Evolutionary conservation across 2,329 filamentous ascomycete genomes (phyloP).

Genomic region (Colletotrichum sublineola): DNA sequence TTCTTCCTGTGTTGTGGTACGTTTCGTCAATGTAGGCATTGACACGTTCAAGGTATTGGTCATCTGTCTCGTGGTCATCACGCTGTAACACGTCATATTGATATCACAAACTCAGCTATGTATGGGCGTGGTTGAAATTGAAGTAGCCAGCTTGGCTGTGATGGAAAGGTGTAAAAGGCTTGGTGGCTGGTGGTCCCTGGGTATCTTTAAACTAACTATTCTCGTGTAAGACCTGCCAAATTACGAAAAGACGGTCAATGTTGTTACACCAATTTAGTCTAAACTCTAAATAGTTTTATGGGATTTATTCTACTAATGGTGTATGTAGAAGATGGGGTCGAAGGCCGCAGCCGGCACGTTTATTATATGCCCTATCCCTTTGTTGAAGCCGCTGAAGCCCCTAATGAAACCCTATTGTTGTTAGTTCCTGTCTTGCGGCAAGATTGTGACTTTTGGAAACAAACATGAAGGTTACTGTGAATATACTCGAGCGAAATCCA

Average conservation of each 20-base stretch:
- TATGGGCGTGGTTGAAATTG: not conserved
- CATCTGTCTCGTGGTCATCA: not conserved
- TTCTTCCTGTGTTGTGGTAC: not conserved
- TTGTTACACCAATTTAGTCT: not conserved
- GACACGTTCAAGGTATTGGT: not conserved
- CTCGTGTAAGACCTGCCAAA: not conserved
- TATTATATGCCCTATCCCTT: constrained; percentile 64
- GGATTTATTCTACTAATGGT: constrained; percentile 62
- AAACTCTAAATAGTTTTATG: not conserved
- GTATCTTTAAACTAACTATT: not conserved
- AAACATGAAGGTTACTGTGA: constrained; percentile 54
- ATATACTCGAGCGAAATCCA: constrained; percentile 51
- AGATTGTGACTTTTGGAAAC: not conserved
- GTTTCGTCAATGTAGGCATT: not conserved
- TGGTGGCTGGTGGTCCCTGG: not conserved
- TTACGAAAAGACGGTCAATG: not conserved
- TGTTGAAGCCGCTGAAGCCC: constrained; percentile 46
- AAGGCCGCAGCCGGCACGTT: constrained; percentile 69
- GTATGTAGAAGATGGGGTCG: constrained; percentile 74
- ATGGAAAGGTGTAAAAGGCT: not conserved
- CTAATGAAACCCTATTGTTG: not conserved
- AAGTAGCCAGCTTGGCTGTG: not conserved
- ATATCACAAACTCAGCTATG: not conserved
- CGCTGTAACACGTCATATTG: not conserved
- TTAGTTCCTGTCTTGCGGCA: not conserved